phyloP scores from a whole-genome alignment of 1,284 basidiomycete genomes.

The Agroathelia rolfsii region DNA sequence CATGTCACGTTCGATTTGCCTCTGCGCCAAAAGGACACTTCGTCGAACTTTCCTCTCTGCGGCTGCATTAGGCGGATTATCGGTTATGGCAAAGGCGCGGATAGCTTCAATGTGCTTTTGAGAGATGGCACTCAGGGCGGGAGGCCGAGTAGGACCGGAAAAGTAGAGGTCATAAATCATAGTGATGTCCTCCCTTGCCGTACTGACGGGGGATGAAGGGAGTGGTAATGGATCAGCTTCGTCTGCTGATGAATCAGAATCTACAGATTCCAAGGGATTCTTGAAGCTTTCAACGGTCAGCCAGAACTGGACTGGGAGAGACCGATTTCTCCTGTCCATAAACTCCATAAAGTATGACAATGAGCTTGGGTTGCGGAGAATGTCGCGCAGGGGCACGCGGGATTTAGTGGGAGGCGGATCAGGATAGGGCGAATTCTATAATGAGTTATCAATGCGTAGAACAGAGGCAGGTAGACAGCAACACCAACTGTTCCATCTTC shows the following conservation, averaged over 20 bases:
- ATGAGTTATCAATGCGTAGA: slow-evolving; percentile 1
- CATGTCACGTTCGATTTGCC: slow-evolving; percentile 82
- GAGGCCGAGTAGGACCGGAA: slow-evolving; percentile 44
- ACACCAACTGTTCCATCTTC: slow-evolving; percentile 48
- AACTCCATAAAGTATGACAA: slow-evolving; percentile 96
- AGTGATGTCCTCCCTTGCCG: slow-evolving; percentile 74
- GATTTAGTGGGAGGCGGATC: slow-evolving; percentile 33
- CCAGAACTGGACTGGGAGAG: slow-evolving; percentile 92
- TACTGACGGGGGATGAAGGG: slow-evolving; percentile 45
- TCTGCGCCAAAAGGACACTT: slow-evolving; percentile 77
- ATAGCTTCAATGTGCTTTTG: slow-evolving; percentile 62
- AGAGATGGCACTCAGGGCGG: slow-evolving; percentile 56
- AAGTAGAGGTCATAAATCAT: slow-evolving; percentile 87
- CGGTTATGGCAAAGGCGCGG: slow-evolving; percentile 50
- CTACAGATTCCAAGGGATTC: slow-evolving; percentile 82
- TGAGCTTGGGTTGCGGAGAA: slow-evolving; percentile 81
- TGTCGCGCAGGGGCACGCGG: slow-evolving; percentile 52
- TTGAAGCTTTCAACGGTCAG: slow-evolving; percentile 95
- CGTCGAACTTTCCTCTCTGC: slow-evolving; percentile 58
- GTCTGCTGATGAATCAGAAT: slow-evolving; percentile 59
- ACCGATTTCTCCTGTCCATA: slow-evolving; percentile 84
- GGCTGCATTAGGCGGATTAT: slow-evolving; percentile 32
- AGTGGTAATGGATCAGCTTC: slow-evolving; percentile 61
- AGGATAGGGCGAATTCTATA: slow-evolving; percentile 25
- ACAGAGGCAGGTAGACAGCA: too few relatives aligned